Evolutionary conservation across 148 eudicot genomes (phyloP), one percentile per base, ranked within the genome.

Genomic region (Rhododendron ferrugineum): DNA sequence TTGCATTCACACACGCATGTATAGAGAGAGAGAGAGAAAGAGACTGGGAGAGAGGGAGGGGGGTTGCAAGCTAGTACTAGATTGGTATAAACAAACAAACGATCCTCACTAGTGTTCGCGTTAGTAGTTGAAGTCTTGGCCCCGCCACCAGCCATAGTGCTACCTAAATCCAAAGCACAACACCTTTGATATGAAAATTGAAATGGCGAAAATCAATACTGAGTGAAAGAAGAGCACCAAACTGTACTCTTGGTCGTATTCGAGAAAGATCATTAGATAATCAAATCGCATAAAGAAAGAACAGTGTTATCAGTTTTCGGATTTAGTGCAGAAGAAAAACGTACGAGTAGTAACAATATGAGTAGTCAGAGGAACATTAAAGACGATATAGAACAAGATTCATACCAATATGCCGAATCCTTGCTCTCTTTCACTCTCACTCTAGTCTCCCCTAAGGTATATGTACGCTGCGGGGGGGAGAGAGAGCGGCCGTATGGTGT

Each of bases 31-130:
- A 60, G 66, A 18, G 66, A 40, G 54, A 50, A 13, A 50, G 42
- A 34, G 44, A 14, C 0, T 37, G 42, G 42, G 42, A 37, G 6
- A 37, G 42, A 37, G 7, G 47, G 11, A 18, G 22, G 26, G 34
- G 40, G 56, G 4, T 15, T 52, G n/a, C 66, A 58, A 5, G 68
- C 72, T 4, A 10, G 42, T 37, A 37, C 6, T 15, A 10, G 70
- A 47, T 79, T 60, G 82, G 26, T 34, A 60, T 79, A 66, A 68
- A 66, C 30, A 64, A 85, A 16, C 28, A 70, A 70, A 70, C 32
- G 30, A 81, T 80, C 81, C 87, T 85, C 78, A 85, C 87, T 85
- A 23, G 30, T 54, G 73, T 80, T 72, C 1, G 87, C 60, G 47
- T 70, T 70, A 11, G 79, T 28, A 52, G 36, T 80, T 15, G 70